Base-by-base conservation (phyloP, 2,329 filamentous ascomycete species). In the Fusarium sp. region DNA sequence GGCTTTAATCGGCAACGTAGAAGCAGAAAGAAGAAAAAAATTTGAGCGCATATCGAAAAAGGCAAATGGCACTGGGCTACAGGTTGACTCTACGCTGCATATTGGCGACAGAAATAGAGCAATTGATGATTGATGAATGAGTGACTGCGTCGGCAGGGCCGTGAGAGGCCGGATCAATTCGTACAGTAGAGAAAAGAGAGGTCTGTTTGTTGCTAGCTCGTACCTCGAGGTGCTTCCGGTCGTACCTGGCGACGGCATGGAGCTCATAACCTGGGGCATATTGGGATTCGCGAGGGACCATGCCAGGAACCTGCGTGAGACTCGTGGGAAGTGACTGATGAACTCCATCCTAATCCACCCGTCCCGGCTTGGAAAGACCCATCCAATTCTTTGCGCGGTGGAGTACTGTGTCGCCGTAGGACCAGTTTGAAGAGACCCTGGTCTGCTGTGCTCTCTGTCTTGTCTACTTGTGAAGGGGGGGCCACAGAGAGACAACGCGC, bases 151-250 rank as follows among this genome's bases (percentile, higher is more conserved):
- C 66, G 71, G 67, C 51, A 64, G 63, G 63, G 57, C 70, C 72
- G 72, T 74, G 64, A 60, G 59, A 57, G 52, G 50, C 57, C 45
- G 55, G 46, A 23, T 55, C 72, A 73, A 74, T 74, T 74, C 72
- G 64, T 72, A 74, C 71, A 46, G 71, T 73, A 55, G 25, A 36
- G 37, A 14, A 21, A 63, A 43, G 58, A 37, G 48, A 35, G 25
- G 50, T 21, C 47, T 33, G 53, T 66, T 67, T 31, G 72, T 63
- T 70, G 62, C 67, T 58, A 57, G 50, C 41, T 49, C 51, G 72
- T 73, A 72, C 67, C 71, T 67, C 52, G 47, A 58, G 56, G 61
- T 36, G 49, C 53, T 66, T 64, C 70, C 66, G 71, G 71, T 58
- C 54, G 69, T 72, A 73, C 69, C 71, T 71, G 69, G 58, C 61